These are phyloP conservation scores for Cercospora janseana DNA, from an alignment of 2,329 filamentous ascomycete species.

Conservation along the genomic window DNA sequence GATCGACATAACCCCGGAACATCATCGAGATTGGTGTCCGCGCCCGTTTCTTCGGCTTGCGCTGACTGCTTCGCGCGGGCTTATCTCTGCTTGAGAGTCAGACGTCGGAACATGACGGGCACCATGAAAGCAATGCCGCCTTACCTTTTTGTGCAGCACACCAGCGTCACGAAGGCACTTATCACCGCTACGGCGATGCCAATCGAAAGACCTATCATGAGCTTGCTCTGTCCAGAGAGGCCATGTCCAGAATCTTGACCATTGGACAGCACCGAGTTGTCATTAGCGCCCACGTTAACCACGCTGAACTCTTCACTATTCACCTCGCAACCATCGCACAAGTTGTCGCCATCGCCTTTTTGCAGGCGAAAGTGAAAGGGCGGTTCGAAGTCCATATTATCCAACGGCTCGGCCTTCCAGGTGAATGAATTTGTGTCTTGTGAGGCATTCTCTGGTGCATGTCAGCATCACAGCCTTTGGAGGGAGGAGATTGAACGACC, in stretches of 20 bases:
- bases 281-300: background rate
- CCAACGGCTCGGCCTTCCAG: constrained; percentile 18
- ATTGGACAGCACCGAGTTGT: constrained; percentile 6
- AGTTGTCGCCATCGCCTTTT: constrained; percentile 22
- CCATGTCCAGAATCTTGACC: background rate
- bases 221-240: constrained; percentile 9
- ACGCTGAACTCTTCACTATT: constrained; percentile 14
- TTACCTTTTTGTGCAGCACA: constrained; percentile 13
- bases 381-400: background rate
- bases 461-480: background rate
- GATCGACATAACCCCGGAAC: background rate
- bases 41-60: background rate
- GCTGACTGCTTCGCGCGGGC: background rate
- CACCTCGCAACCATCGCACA: constrained; percentile 18
- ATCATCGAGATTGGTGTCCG: constrained; percentile 9
- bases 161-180: constrained; percentile 1
- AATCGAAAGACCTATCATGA: constrained; percentile 10
- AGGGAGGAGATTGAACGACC: background rate
- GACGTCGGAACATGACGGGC: background rate
- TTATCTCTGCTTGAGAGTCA: constrained; percentile 5
- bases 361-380: constrained; percentile 23
- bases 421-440: constrained; percentile 12
- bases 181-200: constrained; percentile 9
- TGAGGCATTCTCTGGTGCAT: constrained; percentile 7
- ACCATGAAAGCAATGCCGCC: background rate